These are phyloP conservation scores for Colletotrichum somersetense DNA, from an alignment of 2,329 filamentous ascomycete genomes.

Conservation along the genomic window DNA sequence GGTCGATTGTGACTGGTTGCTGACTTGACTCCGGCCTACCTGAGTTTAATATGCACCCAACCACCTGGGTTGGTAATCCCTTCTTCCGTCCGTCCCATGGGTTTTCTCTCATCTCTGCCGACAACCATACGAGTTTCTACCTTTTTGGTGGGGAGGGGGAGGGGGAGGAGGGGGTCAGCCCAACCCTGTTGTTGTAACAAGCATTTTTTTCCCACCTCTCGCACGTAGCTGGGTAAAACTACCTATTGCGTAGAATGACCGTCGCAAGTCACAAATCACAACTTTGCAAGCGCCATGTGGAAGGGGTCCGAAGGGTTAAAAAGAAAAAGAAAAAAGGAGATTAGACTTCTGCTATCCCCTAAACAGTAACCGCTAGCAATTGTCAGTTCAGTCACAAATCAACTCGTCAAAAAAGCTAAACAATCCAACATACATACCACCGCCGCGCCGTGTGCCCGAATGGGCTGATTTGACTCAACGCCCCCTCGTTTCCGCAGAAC, in stretches of 20 bases:
- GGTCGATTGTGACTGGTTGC: neutral
- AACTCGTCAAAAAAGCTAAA: neutral
- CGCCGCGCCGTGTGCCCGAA: no score
- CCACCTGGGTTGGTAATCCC: slow-evolving; percentile 9
- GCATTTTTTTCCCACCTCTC: neutral
- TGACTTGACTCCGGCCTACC: neutral
- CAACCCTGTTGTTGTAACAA: neutral
- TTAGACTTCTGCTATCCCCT: neutral
- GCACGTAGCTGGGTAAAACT: no score
- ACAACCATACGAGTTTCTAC: neutral
- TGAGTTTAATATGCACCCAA: slow-evolving; percentile 7
- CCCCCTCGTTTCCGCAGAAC: neutral
- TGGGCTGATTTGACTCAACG: neutral
- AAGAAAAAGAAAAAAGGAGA: no score
- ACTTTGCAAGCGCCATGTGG: no score
- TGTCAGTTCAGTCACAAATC: neutral
- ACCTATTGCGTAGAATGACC: no score
- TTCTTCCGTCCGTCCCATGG: neutral
- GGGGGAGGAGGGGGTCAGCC: neutral
- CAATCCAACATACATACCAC: neutral
- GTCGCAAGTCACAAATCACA: no score
- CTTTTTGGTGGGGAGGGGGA: neutral
- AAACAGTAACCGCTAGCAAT: neutral
- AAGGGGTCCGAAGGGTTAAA: no score
- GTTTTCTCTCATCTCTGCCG: neutral